These are phyloP conservation scores for Perilla frutescens DNA, from an alignment of 257 asterid genomes.

Conservation along the genomic window DNA sequence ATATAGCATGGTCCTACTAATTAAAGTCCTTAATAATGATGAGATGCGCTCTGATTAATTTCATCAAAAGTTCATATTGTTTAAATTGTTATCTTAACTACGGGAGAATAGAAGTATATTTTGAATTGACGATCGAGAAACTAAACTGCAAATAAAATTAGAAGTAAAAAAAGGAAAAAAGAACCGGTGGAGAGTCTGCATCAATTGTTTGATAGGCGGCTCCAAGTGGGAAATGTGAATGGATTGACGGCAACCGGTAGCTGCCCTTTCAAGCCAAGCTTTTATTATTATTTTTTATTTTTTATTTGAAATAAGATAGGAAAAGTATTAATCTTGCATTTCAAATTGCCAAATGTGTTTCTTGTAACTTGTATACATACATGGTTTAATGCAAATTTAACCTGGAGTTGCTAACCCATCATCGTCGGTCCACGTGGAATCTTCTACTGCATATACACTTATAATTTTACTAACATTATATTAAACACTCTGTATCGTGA, in stretches of 20 bases:
- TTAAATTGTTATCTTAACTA: not conserved
- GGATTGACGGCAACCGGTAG: conserved; percentile 41
- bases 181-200: conserved; percentile 39
- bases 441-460: not conserved
- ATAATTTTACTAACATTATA: too few relatives aligned
- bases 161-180: not conserved
- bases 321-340: not conserved
- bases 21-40: not conserved
- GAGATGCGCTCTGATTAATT: not conserved
- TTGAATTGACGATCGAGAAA: not conserved
- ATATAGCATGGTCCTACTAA: conserved; percentile 16
- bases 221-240: conserved; percentile 41
- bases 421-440: not conserved
- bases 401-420: not conserved
- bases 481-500: too few relatives aligned
- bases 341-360: conserved; percentile 29
- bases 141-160: not conserved
- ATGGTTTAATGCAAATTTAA: conserved; percentile 1
- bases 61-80: not conserved
- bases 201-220: conserved; percentile 34
- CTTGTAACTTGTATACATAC: not conserved
- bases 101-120: not conserved
- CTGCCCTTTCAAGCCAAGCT: conserved; percentile 45
- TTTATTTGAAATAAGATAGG: not conserved
- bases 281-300: not conserved